Conservation (phyloP, 371 early-diverging fungal species). For the Syncephalastrum sp. region DNA sequence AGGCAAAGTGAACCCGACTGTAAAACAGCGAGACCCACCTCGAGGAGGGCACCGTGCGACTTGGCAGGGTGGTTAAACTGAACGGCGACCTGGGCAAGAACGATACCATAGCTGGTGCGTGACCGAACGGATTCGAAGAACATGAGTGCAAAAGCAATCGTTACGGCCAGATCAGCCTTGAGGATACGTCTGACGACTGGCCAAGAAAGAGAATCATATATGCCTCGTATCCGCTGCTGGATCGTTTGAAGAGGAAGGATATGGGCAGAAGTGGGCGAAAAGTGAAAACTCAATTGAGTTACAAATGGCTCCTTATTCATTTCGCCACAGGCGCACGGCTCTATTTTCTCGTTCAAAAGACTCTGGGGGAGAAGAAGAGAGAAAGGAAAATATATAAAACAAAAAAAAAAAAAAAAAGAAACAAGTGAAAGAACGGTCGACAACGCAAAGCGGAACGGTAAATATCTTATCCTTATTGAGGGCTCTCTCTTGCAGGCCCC, state of each 20-base stretch:
- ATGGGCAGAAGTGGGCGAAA: conserved; percentile 31
- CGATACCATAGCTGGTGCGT: conserved; percentile 19
- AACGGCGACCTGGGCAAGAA: conserved; percentile 39
- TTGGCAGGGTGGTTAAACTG: conserved; percentile 47
- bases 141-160: conserved; percentile 32
- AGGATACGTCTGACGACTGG: conserved; percentile 37
- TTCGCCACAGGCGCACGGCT: too few relatives aligned
- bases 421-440: neutral
- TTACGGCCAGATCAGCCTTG: conserved; percentile 45
- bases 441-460: conserved; percentile 1
- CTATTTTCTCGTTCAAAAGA: neutral
- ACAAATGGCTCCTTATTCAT: conserved; percentile 20
- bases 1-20: neutral
- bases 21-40: conserved; percentile 19
- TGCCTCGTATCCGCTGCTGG: conserved; percentile 26
- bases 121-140: conserved; percentile 28
- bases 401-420: too few relatives aligned
- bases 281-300: conserved; percentile 28
- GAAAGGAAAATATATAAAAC: conserved; percentile 5
- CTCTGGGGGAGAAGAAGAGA: neutral
- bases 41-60: conserved; percentile 40
- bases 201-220: conserved; percentile 43
- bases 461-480: neutral
- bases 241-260: conserved; percentile 31
- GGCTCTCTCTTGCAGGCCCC: too few relatives aligned